Evolutionary conservation across 805 yeast genomes (phyloP), one percentile per base, ranked within the genome.

Genomic region (Kuraishia ogatae): DNA sequence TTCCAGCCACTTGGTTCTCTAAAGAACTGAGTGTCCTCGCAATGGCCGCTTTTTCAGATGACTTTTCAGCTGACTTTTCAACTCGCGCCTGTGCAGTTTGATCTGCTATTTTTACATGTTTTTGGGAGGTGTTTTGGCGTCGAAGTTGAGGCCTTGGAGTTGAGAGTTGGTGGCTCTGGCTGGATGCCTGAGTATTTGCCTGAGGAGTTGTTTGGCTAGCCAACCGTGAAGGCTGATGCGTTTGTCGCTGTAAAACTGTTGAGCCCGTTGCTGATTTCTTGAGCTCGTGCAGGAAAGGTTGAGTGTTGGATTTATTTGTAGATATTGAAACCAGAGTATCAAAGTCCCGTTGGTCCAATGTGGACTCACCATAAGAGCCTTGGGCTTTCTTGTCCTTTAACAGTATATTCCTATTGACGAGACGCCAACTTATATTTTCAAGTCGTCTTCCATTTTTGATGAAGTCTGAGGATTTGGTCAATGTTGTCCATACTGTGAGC

Each of bases 401-500:
- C 2, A 69, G 56, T 17, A 71, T 53, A 39, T 64, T 64, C 46
- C 67, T 61, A 53, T 71, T 71, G 17, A 69, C 67, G 21, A 69
- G 65, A 39, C 75, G 59, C 74, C 73, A 70, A 52, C 71, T 64
- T 15, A 69, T 62, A 54, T 71, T 70, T 54, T 69, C 74, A 19
- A 71, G 58, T 52, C 75, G 57, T 51, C 63, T 63, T 26, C 74
- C 74, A 53, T 70, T 67, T 43, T 59, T 58, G 19, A 70, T 63
- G 51, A 63, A 62, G 50, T 64, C 67, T 23, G 69, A 62, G 1
- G 70, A 64, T 54, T 70, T 69, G 11, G 66, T 66, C 15, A 70
- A 53, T 1, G 77, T 75, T 10, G 76, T 71, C 76, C 78, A 74
- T 23, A 75, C 68, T 2, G 73, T 68, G 28, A 75, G 59, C 2